Percentiles rank a stretch among this genome's conserved stretches.
Evolutionary conservation across 2,329 filamentous ascomycete species (phyloP).

Genomic region (Aspergillus intermedius): DNA sequence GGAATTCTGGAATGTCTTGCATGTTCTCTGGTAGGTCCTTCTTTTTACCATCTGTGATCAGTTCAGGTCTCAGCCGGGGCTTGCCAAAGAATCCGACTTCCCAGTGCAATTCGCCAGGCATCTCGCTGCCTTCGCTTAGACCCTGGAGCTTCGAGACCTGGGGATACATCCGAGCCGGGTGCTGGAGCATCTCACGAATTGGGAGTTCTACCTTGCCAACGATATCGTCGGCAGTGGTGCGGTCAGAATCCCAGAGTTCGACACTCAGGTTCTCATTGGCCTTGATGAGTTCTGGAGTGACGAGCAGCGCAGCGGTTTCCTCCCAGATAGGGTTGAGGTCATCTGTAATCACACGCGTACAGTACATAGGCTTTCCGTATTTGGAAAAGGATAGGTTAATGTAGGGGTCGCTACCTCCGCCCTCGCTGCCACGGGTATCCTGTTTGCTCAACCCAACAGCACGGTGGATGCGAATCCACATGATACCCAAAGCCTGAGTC

Average conservation of each 20-base stretch:
- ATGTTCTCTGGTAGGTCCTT: conserved; percentile 67
- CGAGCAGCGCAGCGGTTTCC: conserved; percentile 75
- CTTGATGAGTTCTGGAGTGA: conserved; percentile 85
- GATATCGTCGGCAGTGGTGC: conserved; percentile 86
- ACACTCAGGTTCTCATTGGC: conserved; percentile 88
- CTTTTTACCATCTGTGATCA: conserved; percentile 83
- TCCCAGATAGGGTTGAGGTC: conserved; percentile 90
- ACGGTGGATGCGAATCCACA: conserved; percentile 88
- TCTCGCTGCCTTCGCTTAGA: conserved; percentile 73
- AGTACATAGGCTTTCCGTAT: conserved; percentile 96
- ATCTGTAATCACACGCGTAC: conserved; percentile 90
- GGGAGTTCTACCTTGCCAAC: conserved; percentile 91
- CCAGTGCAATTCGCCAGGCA: conserved; percentile 94
- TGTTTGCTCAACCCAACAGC: conserved; percentile 86
- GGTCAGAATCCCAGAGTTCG: conserved; percentile 93
- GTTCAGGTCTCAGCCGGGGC: conserved; percentile 74
- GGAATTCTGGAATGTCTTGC: conserved; percentile 66
- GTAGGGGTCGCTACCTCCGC: conserved; percentile 89
- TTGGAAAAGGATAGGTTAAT: conserved; percentile 94
- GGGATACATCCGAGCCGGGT: conserved; percentile 87
- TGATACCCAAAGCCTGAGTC: conserved; percentile 74
- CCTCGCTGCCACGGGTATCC: conserved; percentile 71
- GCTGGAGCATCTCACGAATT: conserved; percentile 90
- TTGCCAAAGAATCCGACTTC: conserved; percentile 94
- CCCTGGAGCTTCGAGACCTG: conserved; percentile 78